Conservation (phyloP, 176 grass and related monocot species). For the Triticum aestivum region DNA sequence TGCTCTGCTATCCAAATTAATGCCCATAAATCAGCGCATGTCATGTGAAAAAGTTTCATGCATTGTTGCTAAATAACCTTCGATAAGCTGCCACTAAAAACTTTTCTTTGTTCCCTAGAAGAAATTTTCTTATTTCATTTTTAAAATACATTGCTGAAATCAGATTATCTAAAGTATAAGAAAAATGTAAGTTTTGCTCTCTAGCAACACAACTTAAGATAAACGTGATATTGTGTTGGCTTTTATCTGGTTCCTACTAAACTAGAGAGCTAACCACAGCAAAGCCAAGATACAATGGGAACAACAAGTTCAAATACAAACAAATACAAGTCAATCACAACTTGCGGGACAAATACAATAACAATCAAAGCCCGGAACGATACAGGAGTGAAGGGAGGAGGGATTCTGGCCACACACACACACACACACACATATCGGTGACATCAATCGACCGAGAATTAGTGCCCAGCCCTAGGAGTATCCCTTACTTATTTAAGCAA, state of each 20-base stretch:
- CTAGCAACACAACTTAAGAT: no score
- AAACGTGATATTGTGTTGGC: no score
- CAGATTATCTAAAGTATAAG: no score
- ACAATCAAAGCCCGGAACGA: not conserved
- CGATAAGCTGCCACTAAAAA: no score
- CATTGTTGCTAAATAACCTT: no score
- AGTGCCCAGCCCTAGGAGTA: not conserved
- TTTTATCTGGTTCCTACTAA: not conserved
- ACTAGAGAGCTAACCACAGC: not conserved
- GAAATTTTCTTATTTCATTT: no score
- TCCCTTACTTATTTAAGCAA: not conserved
- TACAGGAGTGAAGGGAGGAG: not conserved
- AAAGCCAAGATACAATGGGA: not conserved
- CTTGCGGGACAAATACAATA: not conserved
- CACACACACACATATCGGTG: not conserved
- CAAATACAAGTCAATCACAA: not conserved
- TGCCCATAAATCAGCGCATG: no score
- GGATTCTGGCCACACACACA: not conserved
- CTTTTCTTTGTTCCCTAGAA: no score
- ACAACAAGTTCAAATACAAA: not conserved
- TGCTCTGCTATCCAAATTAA: no score
- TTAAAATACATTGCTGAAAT: no score
- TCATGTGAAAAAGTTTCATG: no score
- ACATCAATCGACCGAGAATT: not conserved
- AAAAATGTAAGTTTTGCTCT: no score